These are phyloP conservation scores for Diutina neorugosa DNA, from an alignment of 1,139 yeast genomes.

Conservation along the genomic window DNA sequence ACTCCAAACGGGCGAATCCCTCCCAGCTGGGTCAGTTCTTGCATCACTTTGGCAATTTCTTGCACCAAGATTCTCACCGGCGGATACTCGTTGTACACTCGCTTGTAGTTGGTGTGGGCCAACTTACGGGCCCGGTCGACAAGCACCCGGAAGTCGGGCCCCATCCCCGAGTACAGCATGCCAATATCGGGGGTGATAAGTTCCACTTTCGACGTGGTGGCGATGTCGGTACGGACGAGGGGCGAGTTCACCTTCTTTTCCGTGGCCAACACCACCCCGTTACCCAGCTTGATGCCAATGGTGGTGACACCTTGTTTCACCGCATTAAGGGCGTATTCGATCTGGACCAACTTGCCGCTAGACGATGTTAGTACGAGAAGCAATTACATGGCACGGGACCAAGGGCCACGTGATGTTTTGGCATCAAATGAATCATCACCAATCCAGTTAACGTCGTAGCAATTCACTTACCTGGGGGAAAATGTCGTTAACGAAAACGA, in stretches of 20 bases:
- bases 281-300: conserved; percentile 89
- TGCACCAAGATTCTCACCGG: conserved; percentile 92
- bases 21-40: conserved; percentile 95
- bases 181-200: conserved; percentile 91
- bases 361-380: neutral
- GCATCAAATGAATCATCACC: neutral
- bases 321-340: conserved; percentile 94
- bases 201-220: conserved; percentile 64
- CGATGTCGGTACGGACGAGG: conserved; percentile 51
- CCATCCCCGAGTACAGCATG: conserved; percentile 97
- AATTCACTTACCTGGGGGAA: conserved; percentile 70
- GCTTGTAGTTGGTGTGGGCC: conserved; percentile 86
- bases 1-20: conserved; percentile 99
- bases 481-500: conserved; percentile 94
- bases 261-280: conserved; percentile 94
- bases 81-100: conserved; percentile 92
- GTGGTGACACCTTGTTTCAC: conserved; percentile 98
- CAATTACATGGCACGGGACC: too few relatives aligned
- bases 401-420: neutral
- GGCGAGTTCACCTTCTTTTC: conserved; percentile 83
- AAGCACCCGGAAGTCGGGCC: conserved; percentile 93
- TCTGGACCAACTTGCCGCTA: conserved; percentile 94
- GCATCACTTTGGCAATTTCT: conserved; percentile 93
- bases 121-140: conserved; percentile 89
- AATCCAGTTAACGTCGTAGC: too few relatives aligned